Base-by-base conservation (phyloP, 169 alveolate species). In the Eimeria falciformis region DNA sequence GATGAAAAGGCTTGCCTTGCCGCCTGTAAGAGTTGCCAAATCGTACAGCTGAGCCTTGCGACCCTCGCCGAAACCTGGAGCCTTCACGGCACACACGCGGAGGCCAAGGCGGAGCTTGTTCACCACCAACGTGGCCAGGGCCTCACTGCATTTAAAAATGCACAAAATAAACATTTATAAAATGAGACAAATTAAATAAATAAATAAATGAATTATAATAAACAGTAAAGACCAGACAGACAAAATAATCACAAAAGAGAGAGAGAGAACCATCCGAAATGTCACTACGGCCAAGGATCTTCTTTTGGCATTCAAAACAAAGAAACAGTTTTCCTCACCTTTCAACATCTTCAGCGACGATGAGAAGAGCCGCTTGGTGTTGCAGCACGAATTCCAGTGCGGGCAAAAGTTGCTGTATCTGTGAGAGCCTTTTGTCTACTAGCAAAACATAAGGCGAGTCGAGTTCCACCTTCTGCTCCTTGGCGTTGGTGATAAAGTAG, bases 341-440 rank as follows among this genome's bases (percentile, higher is more conserved):
- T 95, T 99, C 99, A 69, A 99, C 99, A 95, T 99, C 99, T 94
- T 99, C 99, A 37, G 99, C 99, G 56, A 99, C 97, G 27, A 99
- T 96, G 77, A 99, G 96, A 29, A 99, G 95, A 1, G 99, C 98
- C 65, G 98, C 97, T 90, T 98, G 98, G 79, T 96, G 94, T 89
- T 98, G 98, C 90, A 98, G 95, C 53, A 98, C 98, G 95, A 97
- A 98, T 96, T 99, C 99, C 65, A 99, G 96, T 46, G 97, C 97
- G 68, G 99, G 99, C 78, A 99, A 96, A 84, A 99, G 97, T 53
- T 97, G 95, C 93, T 98, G 97, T 27, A 99, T 97, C 55, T 97
- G 97, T 17, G 99, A 96, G 77, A 99, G 97, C 95, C 98, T 98
- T 95, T 98, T 98, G 94, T 98, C 99, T 88, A 97, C 97, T 77